phyloP scores from a whole-genome alignment of 2,329 filamentous ascomycete genomes.

The Colletotrichum chrysophilum region DNA sequence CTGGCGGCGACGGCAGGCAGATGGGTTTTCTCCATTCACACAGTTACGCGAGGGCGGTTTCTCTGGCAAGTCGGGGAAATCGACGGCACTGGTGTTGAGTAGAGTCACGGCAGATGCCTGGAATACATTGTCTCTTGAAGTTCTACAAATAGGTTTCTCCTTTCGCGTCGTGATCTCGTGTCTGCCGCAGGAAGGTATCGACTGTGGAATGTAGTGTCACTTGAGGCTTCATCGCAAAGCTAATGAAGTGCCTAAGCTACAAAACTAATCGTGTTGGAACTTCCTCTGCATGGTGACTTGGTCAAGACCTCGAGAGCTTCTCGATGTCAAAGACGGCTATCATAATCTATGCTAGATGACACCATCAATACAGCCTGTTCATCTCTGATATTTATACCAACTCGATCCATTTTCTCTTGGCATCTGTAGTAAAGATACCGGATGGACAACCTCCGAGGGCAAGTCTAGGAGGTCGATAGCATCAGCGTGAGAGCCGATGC shows the following conservation, averaged over 20 bases:
- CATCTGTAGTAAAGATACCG: neutral
- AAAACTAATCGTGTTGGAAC: neutral
- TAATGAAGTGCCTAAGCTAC: neutral
- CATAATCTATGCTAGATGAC: neutral
- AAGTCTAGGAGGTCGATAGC: neutral
- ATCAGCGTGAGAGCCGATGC: neutral
- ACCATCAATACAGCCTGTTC: fast-evolving
- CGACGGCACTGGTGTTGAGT: neutral
- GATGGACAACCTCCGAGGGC: neutral
- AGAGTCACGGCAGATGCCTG: neutral
- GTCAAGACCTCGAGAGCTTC: neutral
- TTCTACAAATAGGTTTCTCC: neutral
- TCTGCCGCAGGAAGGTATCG: neutral
- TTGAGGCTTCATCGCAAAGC: neutral
- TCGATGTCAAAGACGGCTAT: neutral
- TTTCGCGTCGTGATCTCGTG: neutral
- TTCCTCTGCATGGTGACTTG: neutral
- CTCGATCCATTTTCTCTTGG: neutral
- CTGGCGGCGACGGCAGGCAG: neutral
- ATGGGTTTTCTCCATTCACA: fast-evolving
- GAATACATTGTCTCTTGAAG: neutral
- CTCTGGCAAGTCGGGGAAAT: neutral
- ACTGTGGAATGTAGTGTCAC: neutral
- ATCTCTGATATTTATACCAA: neutral
- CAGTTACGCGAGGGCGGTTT: neutral